Evolutionary conservation across 176 grass and related monocot species (phyloP).

Genomic region (Melocanna baccifera): DNA sequence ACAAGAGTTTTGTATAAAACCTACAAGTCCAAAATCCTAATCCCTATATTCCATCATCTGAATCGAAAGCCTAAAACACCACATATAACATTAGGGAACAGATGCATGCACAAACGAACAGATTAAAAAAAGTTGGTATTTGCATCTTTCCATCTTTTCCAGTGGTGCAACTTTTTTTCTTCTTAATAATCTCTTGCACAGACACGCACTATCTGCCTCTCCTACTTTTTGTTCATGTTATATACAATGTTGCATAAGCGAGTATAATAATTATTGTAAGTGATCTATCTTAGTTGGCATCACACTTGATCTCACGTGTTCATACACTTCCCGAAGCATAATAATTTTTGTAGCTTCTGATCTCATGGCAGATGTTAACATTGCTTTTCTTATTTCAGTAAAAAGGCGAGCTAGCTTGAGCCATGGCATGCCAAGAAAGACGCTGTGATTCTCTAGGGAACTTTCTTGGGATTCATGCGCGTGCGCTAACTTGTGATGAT

Average conservation of each 20-base stretch:
- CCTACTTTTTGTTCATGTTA: slow-evolving; percentile 32
- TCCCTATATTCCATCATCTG: too few species aligned
- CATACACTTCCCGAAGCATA: slow-evolving; percentile 29
- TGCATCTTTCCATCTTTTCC: slow-evolving; percentile 25
- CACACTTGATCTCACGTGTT: slow-evolving; percentile 44
- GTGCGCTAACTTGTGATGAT: slow-evolving; percentile 32
- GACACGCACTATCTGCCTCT: not conserved
- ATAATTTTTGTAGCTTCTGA: not conserved
- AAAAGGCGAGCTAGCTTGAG: slow-evolving; percentile 26
- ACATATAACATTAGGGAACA: slow-evolving; percentile 1
- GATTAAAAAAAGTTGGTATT: slow-evolving; percentile 32
- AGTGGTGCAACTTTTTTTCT: not conserved
- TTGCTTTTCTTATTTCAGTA: slow-evolving; percentile 20
- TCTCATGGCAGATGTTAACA: slow-evolving; percentile 31
- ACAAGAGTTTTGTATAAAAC: too few species aligned
- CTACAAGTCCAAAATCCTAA: too few species aligned
- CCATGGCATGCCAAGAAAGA: slow-evolving; percentile 72
- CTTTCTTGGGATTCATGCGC: slow-evolving; percentile 71
- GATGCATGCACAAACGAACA: slow-evolving; percentile 25
- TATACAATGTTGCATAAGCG: not conserved
- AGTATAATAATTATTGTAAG: not conserved
- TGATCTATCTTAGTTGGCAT: slow-evolving; percentile 14
- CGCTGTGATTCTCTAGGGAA: slow-evolving; percentile 35
- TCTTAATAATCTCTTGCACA: not conserved
- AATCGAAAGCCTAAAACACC: too few species aligned